Evolutionary conservation across 768 basidiomycete species (phyloP).

Genomic region (Grammothele lineata): DNA sequence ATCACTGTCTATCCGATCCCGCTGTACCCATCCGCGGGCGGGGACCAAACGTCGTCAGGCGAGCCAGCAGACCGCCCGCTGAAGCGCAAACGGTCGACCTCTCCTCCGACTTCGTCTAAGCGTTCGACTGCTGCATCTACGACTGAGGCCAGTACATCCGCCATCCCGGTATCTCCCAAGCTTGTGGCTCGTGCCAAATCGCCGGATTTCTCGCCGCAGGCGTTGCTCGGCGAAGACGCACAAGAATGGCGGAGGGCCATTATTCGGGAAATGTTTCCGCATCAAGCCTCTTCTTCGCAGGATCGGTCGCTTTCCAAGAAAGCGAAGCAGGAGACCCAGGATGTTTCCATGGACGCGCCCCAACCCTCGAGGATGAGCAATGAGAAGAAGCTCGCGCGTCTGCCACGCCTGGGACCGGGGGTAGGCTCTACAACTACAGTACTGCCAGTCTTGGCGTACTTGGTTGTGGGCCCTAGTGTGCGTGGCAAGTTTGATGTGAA

Average conservation of each 20-base stretch:
- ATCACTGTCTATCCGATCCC: constrained; percentile 64
- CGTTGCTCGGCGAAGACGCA: constrained; percentile 40
- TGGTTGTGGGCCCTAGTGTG: constrained; percentile 38
- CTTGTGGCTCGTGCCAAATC: constrained; percentile 23
- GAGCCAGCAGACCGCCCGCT: constrained; percentile 3
- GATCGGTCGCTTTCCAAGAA: constrained; percentile 7
- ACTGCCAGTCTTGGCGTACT: constrained; percentile 29
- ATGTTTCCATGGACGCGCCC: too few relatives aligned
- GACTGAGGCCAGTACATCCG: background rate
- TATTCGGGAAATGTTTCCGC: constrained; percentile 54
- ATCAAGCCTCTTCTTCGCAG: constrained; percentile 8
- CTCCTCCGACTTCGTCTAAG: constrained; percentile 20
- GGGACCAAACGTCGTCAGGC: background rate
- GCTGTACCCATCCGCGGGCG: constrained; percentile 22
- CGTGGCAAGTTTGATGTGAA: constrained; percentile 69
- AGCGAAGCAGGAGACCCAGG: constrained; percentile 4
- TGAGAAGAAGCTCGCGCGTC: background rate
- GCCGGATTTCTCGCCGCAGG: constrained; percentile 26
- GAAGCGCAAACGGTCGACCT: constrained; percentile 28
- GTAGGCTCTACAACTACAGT: background rate
- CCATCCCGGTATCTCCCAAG: background rate
- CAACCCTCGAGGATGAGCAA: too few relatives aligned
- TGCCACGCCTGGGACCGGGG: constrained; percentile 8
- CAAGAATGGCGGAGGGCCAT: constrained; percentile 53
- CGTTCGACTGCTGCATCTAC: constrained; percentile 9